Evolutionary conservation across 1,284 basidiomycete species (phyloP).

Genomic region (Apiotrichum gamsii): DNA sequence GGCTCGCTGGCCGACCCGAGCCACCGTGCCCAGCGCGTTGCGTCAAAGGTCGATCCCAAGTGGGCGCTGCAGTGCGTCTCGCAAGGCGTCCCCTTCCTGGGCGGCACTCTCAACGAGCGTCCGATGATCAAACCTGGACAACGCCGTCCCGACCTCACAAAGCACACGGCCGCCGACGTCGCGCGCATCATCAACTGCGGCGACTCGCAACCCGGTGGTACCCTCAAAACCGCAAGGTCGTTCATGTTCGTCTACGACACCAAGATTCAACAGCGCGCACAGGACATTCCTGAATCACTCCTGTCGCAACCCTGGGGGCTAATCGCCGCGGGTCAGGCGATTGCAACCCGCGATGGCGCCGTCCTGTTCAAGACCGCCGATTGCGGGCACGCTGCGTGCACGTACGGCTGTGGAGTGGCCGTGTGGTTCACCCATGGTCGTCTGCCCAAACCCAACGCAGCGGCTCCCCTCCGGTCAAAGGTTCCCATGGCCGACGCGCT

Average conservation of each 20-base stretch:
- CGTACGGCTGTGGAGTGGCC: constrained; percentile 33
- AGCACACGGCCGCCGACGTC: constrained; percentile 44
- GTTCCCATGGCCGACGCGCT: constrained; percentile 47
- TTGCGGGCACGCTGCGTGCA: constrained; percentile 7
- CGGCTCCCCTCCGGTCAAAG: constrained; percentile 46
- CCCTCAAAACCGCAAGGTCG: constrained; percentile 37
- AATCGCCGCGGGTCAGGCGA: constrained; percentile 38
- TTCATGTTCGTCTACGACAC: constrained; percentile 49
- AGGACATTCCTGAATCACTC: constrained; percentile 22
- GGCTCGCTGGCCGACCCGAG: constrained; percentile 7
- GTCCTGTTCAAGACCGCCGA: constrained; percentile 46
- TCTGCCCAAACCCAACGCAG: constrained; percentile 43
- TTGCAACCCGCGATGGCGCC: constrained; percentile 48
- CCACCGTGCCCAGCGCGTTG: constrained; percentile 7
- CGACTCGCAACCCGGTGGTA: constrained; percentile 50
- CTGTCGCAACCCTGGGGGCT: constrained; percentile 17
- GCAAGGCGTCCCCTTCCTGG: constrained; percentile 37
- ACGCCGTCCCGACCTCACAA: constrained; percentile 33
- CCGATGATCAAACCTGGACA: constrained; percentile 45
- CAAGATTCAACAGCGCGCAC: constrained; percentile 34
- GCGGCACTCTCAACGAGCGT: constrained; percentile 43
- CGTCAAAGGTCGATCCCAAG: constrained; percentile 10
- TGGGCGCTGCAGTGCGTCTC: constrained; percentile 36
- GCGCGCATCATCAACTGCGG: constrained; percentile 44
- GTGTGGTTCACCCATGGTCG: constrained; percentile 50